Conservation (phyloP, 352 stramenopile species). For the Globisporangium cystogenes region DNA sequence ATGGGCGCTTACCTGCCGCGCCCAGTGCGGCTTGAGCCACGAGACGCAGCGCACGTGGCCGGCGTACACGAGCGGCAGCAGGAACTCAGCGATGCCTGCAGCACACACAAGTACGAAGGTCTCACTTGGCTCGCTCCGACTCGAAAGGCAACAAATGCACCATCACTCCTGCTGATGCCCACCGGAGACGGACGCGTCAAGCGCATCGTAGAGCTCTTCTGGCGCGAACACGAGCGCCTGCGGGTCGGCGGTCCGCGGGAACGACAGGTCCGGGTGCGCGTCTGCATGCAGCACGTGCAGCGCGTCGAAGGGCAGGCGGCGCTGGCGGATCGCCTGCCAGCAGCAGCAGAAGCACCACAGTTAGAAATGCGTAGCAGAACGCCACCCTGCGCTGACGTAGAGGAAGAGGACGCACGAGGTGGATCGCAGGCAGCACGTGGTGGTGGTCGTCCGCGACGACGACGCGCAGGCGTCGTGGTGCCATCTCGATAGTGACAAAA, state of each 20-base stretch:
- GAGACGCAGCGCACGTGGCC: slow-evolving; percentile 70
- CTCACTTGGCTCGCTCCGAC: neutral
- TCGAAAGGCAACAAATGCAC: neutral
- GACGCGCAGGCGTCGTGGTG: slow-evolving; percentile 19
- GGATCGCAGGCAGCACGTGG: slow-evolving; percentile 67
- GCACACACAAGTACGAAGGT: neutral
- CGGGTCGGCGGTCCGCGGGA: slow-evolving; percentile 35
- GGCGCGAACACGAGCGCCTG: slow-evolving; percentile 49
- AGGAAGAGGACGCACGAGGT: slow-evolving; percentile 26
- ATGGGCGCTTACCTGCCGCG: slow-evolving; percentile 35
- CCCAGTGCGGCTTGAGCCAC: slow-evolving; percentile 84
- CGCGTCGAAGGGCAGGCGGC: slow-evolving; percentile 50
- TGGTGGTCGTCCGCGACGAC: slow-evolving; percentile 78
- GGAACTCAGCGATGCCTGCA: slow-evolving; percentile 81
- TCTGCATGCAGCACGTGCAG: slow-evolving; percentile 82
- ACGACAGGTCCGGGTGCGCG: slow-evolving; percentile 83
- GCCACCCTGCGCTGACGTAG: neutral
- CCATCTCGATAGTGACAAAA: neutral
- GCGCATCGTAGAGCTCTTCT: slow-evolving; percentile 58
- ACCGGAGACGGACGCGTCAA: slow-evolving; percentile 58
- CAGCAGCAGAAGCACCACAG: neutral
- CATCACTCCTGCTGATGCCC: neutral
- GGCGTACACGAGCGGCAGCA: slow-evolving; percentile 71
- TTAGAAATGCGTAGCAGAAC: neutral
- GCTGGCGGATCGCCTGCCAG: slow-evolving; percentile 61